Percentiles rank a stretch among this genome's conserved stretches.
Evolutionary conservation across 2,329 filamentous ascomycete genomes (phyloP).

Genomic region (Zymoseptoria brevis): DNA sequence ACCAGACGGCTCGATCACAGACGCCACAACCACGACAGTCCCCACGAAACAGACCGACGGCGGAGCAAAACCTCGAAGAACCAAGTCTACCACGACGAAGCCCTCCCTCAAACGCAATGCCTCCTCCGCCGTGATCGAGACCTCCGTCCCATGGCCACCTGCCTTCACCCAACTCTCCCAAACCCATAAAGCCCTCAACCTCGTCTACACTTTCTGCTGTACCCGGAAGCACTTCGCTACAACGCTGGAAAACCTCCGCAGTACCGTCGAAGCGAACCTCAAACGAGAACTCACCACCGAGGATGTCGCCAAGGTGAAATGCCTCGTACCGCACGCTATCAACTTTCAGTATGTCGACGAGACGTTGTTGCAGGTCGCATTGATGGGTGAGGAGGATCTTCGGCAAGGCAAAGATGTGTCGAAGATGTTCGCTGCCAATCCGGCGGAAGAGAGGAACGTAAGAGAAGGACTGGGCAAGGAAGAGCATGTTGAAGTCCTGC

Average conservation of each 20-base stretch:
- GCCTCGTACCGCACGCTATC: slow-evolving; percentile 67
- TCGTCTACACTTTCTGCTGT: slow-evolving; percentile 92
- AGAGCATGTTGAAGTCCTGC: slow-evolving; percentile 56
- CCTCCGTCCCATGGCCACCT: slow-evolving; percentile 61
- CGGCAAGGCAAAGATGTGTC: slow-evolving; percentile 51
- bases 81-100: slow-evolving; percentile 32
- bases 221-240: slow-evolving; percentile 87
- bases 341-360: slow-evolving; percentile 84
- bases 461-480: slow-evolving; percentile 30
- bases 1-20: slow-evolving; percentile 2
- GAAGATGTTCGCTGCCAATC: slow-evolving; percentile 40
- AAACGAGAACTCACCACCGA: slow-evolving; percentile 61
- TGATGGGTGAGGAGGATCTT: slow-evolving; percentile 60
- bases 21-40: slow-evolving; percentile 33
- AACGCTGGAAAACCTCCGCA: slow-evolving; percentile 80
- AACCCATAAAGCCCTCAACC: slow-evolving; percentile 75
- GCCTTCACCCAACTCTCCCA: slow-evolving; percentile 64
- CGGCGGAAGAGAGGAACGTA: slow-evolving; percentile 28
- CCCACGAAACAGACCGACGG: slow-evolving; percentile 53
- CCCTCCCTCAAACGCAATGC: slow-evolving; percentile 37
- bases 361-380: slow-evolving; percentile 69
- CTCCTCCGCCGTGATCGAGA: slow-evolving; percentile 46
- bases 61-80: slow-evolving; percentile 44
- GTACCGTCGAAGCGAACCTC: slow-evolving; percentile 75
- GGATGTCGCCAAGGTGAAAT: slow-evolving; percentile 76